Evolutionary conservation across 208 protist species (phyloP).

Genomic region (Leishmania arabica): DNA sequence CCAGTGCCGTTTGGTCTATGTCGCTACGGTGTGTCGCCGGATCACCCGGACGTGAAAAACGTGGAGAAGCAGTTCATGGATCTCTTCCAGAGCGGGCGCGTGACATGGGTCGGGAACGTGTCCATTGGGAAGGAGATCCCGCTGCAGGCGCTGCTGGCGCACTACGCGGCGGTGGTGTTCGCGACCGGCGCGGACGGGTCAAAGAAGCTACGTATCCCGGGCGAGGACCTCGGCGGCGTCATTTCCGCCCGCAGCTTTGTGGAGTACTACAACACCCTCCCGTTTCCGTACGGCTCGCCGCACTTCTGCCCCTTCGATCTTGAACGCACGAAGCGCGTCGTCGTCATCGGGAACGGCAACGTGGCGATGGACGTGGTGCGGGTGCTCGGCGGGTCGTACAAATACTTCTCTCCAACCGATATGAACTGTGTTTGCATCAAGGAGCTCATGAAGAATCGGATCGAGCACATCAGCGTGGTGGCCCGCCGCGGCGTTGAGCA

Average conservation of each 20-base stretch:
- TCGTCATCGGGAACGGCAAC: constrained; percentile 95
- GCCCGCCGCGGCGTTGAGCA: constrained; percentile 89
- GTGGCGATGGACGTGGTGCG: constrained; percentile 96
- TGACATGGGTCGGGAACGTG: constrained; percentile 95
- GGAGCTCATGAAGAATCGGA: constrained; percentile 72
- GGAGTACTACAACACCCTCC: constrained; percentile 96
- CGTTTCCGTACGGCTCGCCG: constrained; percentile 79
- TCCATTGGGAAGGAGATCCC: constrained; percentile 79
- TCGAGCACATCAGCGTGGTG: constrained; percentile 82
- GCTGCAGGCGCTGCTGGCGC: constrained; percentile 61
- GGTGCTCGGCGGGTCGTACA: constrained; percentile 75
- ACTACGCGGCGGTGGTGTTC: constrained; percentile 95
- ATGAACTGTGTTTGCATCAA: constrained; percentile 86
- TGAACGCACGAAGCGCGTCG: constrained; percentile 39
- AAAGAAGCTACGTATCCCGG: constrained; percentile 74
- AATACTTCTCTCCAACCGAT: constrained; percentile 89
- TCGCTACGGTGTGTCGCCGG: constrained; percentile 97
- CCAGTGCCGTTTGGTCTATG: constrained; percentile 97
- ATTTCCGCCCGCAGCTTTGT: constrained; percentile 91
- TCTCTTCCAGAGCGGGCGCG: constrained; percentile 72
- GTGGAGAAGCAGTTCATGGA: constrained; percentile 91
- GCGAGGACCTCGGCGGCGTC: constrained; percentile 86
- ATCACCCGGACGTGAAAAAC: constrained; percentile 97
- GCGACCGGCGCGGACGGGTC: constrained; percentile 88
- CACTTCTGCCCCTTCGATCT: constrained; percentile 79